Evolutionary conservation across 2,329 filamentous ascomycete genomes (phyloP), one percentile per base, ranked within the genome.

Genomic region (Triangularia setosa): DNA sequence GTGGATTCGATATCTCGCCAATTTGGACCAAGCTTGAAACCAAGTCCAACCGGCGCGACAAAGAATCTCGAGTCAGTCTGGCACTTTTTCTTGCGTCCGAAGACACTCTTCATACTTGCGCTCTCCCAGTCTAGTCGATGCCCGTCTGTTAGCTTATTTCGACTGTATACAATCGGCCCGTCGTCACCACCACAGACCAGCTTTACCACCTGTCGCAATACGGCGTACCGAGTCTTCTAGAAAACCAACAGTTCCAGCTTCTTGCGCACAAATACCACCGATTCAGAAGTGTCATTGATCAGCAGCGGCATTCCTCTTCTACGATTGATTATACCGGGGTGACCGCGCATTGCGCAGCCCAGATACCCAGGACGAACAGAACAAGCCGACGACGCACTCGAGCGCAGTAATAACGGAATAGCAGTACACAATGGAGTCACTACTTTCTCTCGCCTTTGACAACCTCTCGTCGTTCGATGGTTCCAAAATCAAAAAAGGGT

Each of bases 381-480:
- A 21, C 44, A 52, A 24, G 12, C 23, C 24, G 21, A 14, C 52
- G 24, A 54, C 8, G 21, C 21, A 24, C 24, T 24, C 21, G 52
- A 27, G 21, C 11, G 21, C 52, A 24, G 24, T 56, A 57, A 58
- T 14, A 3, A 24, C 24, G 12, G 4, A 44, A 7, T 44, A 44
- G n/a, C 40, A 48, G n/a, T 28, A 25, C 73, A 77, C 71, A 73
- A 98, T 98, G 95, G 95, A 98, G 81, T 88, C 91, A 60, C 85
- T 98, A 27, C 84, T 98, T 63, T 96, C 92, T 54, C 88, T 96
- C 75, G 93, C 94, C 66, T 98, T 98, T 79, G 93, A 97, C 81
- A 96, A 96, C 79, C 89, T 97, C 69, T 96, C 93, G 66, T 97
- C 93, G 58, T 93, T 93, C 76, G 93, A 97, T 72, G 88, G 89